phyloP scores from a whole-genome alignment of 768 basidiomycete species.

The Russula sp. region DNA sequence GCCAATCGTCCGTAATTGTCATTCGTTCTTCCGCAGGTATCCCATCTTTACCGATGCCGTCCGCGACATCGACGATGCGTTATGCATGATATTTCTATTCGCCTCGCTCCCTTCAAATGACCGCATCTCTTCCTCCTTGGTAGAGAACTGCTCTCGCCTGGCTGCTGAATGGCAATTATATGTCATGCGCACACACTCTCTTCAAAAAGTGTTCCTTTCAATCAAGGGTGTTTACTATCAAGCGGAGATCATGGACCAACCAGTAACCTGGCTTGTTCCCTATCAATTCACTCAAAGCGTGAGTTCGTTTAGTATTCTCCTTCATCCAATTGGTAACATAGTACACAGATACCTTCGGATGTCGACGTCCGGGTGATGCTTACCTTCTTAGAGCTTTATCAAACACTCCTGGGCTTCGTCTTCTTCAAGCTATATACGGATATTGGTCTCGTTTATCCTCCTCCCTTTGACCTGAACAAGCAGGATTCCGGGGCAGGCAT shows the following conservation, averaged over 20 bases:
- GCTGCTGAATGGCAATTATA: slow-evolving; percentile 97
- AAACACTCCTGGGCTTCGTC: slow-evolving; percentile 91
- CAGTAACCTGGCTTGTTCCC: slow-evolving; percentile 92
- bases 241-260: slow-evolving; percentile 89
- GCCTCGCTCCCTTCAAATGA: slow-evolving; percentile 84
- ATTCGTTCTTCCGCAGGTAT: slow-evolving; percentile 50
- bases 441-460: slow-evolving; percentile 89
- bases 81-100: slow-evolving; percentile 93
- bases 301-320: slow-evolving; percentile 26
- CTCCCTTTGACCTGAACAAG: slow-evolving; percentile 74
- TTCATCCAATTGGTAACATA: background rate
- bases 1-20: background rate
- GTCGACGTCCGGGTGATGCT: slow-evolving; percentile 98
- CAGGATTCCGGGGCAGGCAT: slow-evolving; percentile 85
- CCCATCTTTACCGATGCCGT: slow-evolving; percentile 95
- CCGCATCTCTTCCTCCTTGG: slow-evolving; percentile 72
- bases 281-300: slow-evolving; percentile 97
- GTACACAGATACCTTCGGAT: slow-evolving; percentile 75
- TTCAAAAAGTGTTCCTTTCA: slow-evolving; percentile 89
- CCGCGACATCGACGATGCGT: slow-evolving; percentile 93
- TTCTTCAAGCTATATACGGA: slow-evolving; percentile 99
- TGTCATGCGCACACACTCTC: slow-evolving; percentile 76
- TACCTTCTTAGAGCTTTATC: slow-evolving; percentile 96
- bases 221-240: slow-evolving; percentile 99
- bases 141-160: slow-evolving; percentile 86